phyloP scores from a whole-genome alignment of 1,284 basidiomycete species.

The Ceratobasidium sp. region DNA sequence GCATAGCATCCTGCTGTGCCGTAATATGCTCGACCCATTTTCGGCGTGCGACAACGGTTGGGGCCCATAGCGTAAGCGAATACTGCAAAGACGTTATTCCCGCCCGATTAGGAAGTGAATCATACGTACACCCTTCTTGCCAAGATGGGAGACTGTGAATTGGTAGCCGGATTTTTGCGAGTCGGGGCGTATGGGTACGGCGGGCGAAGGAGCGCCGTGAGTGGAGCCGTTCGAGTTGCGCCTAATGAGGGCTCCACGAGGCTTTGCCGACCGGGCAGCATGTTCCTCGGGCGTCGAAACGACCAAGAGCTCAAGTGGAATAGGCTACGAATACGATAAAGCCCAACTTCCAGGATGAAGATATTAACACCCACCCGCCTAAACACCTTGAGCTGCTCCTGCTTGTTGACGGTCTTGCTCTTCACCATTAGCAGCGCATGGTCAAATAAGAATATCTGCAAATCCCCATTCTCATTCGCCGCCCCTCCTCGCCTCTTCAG shows the following conservation, averaged over 20 bases:
- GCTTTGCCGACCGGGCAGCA: slow-evolving; percentile 35
- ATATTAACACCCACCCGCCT: slow-evolving; percentile 86
- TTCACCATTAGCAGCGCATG: slow-evolving; percentile 97
- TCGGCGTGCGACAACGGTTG: slow-evolving; percentile 80
- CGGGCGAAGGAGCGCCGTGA: slow-evolving; percentile 16
- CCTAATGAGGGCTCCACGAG: slow-evolving; percentile 42
- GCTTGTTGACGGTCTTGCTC: slow-evolving; percentile 72
- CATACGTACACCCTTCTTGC: slow-evolving; percentile 80
- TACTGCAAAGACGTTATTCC: too few relatives aligned
- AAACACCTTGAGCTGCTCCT: slow-evolving; percentile 93
- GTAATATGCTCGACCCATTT: slow-evolving; percentile 96
- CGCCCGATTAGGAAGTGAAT: too few relatives aligned
- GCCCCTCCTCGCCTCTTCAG: slow-evolving; percentile 85
- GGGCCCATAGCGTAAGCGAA: slow-evolving; percentile 95
- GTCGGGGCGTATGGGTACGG: slow-evolving; percentile 10
- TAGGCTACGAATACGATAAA: slow-evolving; percentile 82
- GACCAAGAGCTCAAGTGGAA: slow-evolving; percentile 92
- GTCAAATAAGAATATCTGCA: slow-evolving; percentile 95
- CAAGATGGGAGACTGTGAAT: slow-evolving; percentile 92
- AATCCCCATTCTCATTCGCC: slow-evolving; percentile 82
- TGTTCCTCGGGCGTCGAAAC: slow-evolving; percentile 81
- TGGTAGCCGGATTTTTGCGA: slow-evolving; percentile 82
- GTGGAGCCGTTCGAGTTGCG: slow-evolving; percentile 40
- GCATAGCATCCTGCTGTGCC: slow-evolving; percentile 85
- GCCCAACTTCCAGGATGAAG: too few relatives aligned